Evolutionary conservation across 345 rosid genomes (phyloP).

Genomic region (Noccaea caerulescens): DNA sequence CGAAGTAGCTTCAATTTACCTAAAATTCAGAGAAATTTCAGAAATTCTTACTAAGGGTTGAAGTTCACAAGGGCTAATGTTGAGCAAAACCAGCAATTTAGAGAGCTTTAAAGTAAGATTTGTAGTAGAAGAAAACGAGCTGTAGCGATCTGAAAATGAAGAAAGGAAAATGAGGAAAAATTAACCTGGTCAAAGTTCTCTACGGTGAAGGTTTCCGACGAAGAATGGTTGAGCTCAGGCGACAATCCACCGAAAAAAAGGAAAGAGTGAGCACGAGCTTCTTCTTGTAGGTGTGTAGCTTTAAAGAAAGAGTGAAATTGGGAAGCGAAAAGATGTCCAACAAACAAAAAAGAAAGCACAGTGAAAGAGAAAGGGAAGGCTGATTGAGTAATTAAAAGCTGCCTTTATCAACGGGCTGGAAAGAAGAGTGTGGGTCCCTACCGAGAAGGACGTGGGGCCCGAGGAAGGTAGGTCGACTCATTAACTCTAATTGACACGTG

Average conservation of each 20-base stretch:
- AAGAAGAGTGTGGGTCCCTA: slow-evolving; percentile 37
- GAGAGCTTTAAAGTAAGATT: too few relatives aligned
- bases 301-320: slow-evolving; percentile 27
- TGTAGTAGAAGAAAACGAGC: slow-evolving; percentile 2
- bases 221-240: slow-evolving; percentile 15
- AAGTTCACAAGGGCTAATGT: neutral
- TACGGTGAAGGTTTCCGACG: neutral
- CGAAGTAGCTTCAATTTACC: neutral
- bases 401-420: slow-evolving; percentile 46
- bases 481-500: slow-evolving; percentile 36
- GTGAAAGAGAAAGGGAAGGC: slow-evolving; percentile 40
- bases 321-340: slow-evolving; percentile 5
- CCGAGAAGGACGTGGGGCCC: slow-evolving; percentile 36
- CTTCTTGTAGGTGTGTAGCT: slow-evolving; percentile 28
- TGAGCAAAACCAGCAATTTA: neutral
- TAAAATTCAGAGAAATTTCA: neutral
- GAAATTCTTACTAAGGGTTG: neutral
- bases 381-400: slow-evolving; percentile 36
- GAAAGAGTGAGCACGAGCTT: slow-evolving; percentile 21
- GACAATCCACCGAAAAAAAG: neutral
- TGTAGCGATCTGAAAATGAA: slow-evolving; percentile 15
- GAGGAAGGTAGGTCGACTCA: slow-evolving; percentile 41
- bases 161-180: slow-evolving; percentile 1
- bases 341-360: neutral
- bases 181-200: neutral